phyloP scores from a whole-genome alignment of 1,284 basidiomycete genomes.

The Thecaphora thlaspeos region DNA sequence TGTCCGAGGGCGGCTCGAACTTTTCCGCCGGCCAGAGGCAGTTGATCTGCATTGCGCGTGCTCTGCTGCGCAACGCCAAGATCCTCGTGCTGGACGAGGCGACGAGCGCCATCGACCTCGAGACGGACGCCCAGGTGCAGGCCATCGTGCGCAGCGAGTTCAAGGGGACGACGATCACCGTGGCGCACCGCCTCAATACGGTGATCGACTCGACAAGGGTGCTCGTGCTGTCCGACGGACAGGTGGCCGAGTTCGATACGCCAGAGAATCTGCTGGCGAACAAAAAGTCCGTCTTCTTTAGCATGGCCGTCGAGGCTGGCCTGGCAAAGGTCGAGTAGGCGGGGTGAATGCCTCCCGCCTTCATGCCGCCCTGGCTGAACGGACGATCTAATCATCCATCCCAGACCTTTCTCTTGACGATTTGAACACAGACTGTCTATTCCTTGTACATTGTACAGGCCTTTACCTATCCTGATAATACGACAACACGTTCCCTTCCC shows the following conservation, averaged over 20 bases:
- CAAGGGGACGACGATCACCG: constrained; percentile 57
- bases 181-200: constrained; percentile 79
- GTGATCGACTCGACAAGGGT: constrained; percentile 83
- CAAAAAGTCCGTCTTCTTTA: constrained; percentile 59
- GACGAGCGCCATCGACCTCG: constrained; percentile 60
- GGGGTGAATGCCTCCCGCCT: no score
- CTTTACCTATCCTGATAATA: no score
- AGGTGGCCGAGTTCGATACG: constrained; percentile 72
- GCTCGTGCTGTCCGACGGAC: constrained; percentile 77
- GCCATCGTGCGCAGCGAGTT: constrained; percentile 60
- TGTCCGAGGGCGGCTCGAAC: constrained; percentile 62
- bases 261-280: constrained; percentile 68
- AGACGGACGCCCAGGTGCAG: constrained; percentile 62
- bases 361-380: no score
- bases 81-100: constrained; percentile 65
- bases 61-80: constrained; percentile 61
- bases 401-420: no score
- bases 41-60: constrained; percentile 64
- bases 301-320: constrained; percentile 56
- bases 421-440: no score
- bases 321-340: constrained; percentile 32
- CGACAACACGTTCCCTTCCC: no score
- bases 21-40: constrained; percentile 64
- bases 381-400: no score
- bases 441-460: no score